phyloP scores from a whole-genome alignment of 1,139 yeast species.

The Blastobotrys serpentis region DNA sequence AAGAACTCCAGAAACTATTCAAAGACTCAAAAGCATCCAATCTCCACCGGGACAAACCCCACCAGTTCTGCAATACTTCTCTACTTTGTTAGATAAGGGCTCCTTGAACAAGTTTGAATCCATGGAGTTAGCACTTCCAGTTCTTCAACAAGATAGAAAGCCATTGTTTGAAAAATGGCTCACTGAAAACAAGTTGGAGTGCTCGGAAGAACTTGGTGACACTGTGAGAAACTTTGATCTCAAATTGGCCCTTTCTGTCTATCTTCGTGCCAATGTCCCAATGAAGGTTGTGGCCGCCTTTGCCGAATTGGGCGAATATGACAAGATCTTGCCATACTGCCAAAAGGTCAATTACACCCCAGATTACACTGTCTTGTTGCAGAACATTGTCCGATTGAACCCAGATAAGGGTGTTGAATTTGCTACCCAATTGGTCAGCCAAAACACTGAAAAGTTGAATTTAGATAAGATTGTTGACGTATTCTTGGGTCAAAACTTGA shows the following conservation, averaged over 20 bases:
- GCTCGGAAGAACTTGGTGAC: slow-evolving; percentile 96
- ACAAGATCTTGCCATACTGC: slow-evolving; percentile 91
- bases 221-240: slow-evolving; percentile 85
- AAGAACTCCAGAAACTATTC: slow-evolving; percentile 93
- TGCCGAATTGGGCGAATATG: slow-evolving; percentile 96
- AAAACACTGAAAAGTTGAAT: slow-evolving; percentile 63
- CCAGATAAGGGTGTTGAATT: slow-evolving; percentile 99
- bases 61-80: slow-evolving; percentile 90
- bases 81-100: slow-evolving; percentile 89
- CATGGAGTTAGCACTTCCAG: slow-evolving; percentile 92
- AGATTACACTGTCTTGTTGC: slow-evolving; percentile 85
- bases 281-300: slow-evolving; percentile 88
- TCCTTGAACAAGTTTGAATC: slow-evolving; percentile 91
- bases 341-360: slow-evolving; percentile 87
- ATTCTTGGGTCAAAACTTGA: slow-evolving; percentile 88
- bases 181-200: slow-evolving; percentile 88
- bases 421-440: slow-evolving; percentile 78
- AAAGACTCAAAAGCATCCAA: slow-evolving; percentile 85
- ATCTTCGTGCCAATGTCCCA: slow-evolving; percentile 79
- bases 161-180: slow-evolving; percentile 95
- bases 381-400: slow-evolving; percentile 83
- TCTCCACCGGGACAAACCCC: slow-evolving; percentile 96
- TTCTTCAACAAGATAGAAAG: slow-evolving; percentile 91
- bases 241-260: slow-evolving; percentile 86
- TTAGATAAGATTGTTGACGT: slow-evolving; percentile 88